Evolutionary conservation across 1,139 yeast genomes (phyloP), one percentile per base, ranked within the genome.

Genomic region (Yamadazyma epiphylla): DNA sequence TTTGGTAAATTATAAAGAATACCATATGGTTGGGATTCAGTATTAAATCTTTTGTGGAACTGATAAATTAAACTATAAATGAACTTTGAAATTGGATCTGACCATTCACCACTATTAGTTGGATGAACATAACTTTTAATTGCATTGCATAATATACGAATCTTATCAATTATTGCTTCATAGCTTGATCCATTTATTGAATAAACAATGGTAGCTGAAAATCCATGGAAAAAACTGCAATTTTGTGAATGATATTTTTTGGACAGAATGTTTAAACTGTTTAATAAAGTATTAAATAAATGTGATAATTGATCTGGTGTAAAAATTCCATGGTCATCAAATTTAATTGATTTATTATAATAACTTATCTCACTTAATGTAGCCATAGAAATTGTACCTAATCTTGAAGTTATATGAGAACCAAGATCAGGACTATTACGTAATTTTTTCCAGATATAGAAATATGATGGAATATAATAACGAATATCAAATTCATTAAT

Each of bases 111-210:
- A 13, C 70, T 58, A 51, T 89, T 89, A 0, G 97, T 88, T 4
- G 98, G 98, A 56, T 91, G 96, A 9, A 80, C 80, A 55, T 81
- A 86, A 22, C 96, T 85, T 41, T 77, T 82, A n/a, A 88, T 65
- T 0, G 95, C 79, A 39, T 80, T 79, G 16, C 82, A 49, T 25
- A 85, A 58, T 0, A 77, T 68, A 24, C 66, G 64, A 11, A 91
- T 47, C 24, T 70, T 63, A 9, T 67, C 74, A 42, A 84, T 51
- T 10, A 81, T 68, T 3, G 74, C 74, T 4, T 55, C 45, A 6
- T 47, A 61, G 8, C 60, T 44, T 1, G 65, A 58, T 22, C 57
- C 48, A 22, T 70, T 69, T 6, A 88, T 58, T 0, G 94, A 80
- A 50, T 72, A 80, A 1, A 84, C 66, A 8, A 89, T 62, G 8